A percentile compares a stretch with the other conserved stretches of the same genome.
phyloP scores from a whole-genome alignment of 129 eudicot species.

The Ambrosia trifida region DNA sequence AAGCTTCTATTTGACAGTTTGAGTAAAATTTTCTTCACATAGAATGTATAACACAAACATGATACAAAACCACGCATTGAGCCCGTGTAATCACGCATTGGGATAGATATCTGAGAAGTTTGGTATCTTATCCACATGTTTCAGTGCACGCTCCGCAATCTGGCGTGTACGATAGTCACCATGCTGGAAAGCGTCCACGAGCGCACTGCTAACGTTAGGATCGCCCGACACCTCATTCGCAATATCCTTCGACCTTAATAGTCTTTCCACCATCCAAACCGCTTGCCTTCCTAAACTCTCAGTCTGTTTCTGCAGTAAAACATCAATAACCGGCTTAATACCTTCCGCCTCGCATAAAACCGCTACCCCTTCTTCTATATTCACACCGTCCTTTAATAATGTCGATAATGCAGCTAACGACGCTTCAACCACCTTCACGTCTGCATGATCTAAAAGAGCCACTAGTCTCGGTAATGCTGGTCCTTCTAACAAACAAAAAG shows the following conservation, averaged over 20 bases:
- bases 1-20: not conserved
- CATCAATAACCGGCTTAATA: constrained; percentile 62
- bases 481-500: constrained; percentile 80
- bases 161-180: constrained; percentile 78
- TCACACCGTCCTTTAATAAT: constrained; percentile 69
- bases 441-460: constrained; percentile 73
- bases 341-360: constrained; percentile 60
- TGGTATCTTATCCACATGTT: constrained; percentile 79
- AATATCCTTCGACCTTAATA: constrained; percentile 62
- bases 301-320: constrained; percentile 66
- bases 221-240: constrained; percentile 62
- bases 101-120: constrained; percentile 79
- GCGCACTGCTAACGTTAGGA: constrained; percentile 75
- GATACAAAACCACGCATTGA: not conserved
- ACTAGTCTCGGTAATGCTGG: constrained; percentile 70
- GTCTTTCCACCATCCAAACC: constrained; percentile 84
- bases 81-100: constrained; percentile 23
- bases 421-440: constrained; percentile 73
- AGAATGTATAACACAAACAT: constrained; percentile 28
- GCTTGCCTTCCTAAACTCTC: constrained; percentile 62
- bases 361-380: constrained; percentile 66
- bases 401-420: constrained; percentile 84
- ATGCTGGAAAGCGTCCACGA: constrained; percentile 82
- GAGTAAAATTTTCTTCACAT: constrained; percentile 10
- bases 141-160: constrained; percentile 81